Conservation (phyloP, 441 rosid genomes). For the Brassica hybrid region DNA sequence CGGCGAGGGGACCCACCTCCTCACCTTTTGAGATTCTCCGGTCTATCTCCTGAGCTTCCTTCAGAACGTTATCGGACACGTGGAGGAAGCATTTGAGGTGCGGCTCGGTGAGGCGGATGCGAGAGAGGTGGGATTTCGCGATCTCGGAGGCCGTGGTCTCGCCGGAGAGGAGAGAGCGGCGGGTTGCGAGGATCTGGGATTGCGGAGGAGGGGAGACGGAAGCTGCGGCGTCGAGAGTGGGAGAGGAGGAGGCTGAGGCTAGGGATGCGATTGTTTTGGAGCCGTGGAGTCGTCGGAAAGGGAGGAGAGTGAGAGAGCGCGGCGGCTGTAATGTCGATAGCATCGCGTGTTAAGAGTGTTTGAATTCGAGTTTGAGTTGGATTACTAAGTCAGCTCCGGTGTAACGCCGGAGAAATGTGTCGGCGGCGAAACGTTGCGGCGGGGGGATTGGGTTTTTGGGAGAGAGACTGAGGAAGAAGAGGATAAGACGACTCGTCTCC, state of each 20-base stretch:
- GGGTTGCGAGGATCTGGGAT: slow-evolving; percentile 77
- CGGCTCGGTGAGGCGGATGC: slow-evolving; percentile 75
- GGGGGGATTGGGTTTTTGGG: slow-evolving; percentile 16
- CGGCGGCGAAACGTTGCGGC: slow-evolving; percentile 20
- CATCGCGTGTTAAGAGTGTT: slow-evolving; percentile 39
- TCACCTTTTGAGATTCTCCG: slow-evolving; percentile 56
- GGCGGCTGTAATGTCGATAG: slow-evolving; percentile 64
- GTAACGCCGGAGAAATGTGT: slow-evolving; percentile 2
- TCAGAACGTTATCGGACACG: slow-evolving; percentile 56
- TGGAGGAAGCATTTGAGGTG: slow-evolving; percentile 81
- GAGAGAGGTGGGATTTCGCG: slow-evolving; percentile 70
- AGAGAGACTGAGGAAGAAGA: slow-evolving; percentile 7
- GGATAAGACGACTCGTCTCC: not conserved
- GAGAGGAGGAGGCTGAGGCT: slow-evolving; percentile 38
- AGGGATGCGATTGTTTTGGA: slow-evolving; percentile 35
- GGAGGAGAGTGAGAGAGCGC: slow-evolving; percentile 59
- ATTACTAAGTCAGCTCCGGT: not conserved
- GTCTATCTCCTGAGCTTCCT: slow-evolving; percentile 65
- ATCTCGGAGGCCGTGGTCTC: slow-evolving; percentile 64
- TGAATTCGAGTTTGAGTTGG: not conserved
- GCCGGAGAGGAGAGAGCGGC: slow-evolving; percentile 81
- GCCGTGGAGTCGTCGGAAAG: slow-evolving; percentile 40
- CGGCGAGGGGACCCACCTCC: slow-evolving; percentile 78
- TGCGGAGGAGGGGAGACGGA: slow-evolving; percentile 47
- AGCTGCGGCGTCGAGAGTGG: slow-evolving; percentile 31